Percentiles rank a stretch among this genome's conserved stretches.
These are phyloP conservation scores for Colletotrichum melonis DNA, from an alignment of 2,329 filamentous ascomycete genomes.

Conservation along the genomic window DNA sequence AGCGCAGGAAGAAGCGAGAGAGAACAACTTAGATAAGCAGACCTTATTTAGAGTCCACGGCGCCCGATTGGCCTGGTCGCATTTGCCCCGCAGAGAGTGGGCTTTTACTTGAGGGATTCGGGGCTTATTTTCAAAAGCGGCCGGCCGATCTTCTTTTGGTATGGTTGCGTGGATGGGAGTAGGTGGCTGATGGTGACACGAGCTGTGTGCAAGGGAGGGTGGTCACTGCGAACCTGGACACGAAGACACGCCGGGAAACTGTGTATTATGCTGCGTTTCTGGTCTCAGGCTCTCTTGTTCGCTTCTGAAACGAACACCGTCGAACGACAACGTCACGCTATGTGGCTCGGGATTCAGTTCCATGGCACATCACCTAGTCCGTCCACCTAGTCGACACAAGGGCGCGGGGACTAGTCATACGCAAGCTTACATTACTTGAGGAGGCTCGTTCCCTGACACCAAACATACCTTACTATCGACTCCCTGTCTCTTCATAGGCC, in stretches of 20 bases:
- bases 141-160: background rate
- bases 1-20: background rate
- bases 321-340: background rate
- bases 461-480: background rate
- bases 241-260: background rate
- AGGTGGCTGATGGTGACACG: background rate
- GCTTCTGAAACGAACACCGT: background rate
- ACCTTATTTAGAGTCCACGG: too few species aligned
- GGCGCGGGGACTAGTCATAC: background rate
- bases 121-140: background rate
- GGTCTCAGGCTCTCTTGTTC: background rate
- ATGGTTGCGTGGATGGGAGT: background rate
- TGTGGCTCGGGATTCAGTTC: background rate
- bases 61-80: constrained; percentile 1
- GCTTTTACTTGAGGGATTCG: background rate
- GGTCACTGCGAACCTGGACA: background rate
- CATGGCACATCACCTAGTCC: background rate
- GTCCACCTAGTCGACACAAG: background rate
- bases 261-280: background rate
- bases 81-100: background rate
- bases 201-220: background rate
- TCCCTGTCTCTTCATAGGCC: constrained; percentile 4
- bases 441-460: background rate
- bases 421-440: constrained; percentile 9
- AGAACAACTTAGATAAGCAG: background rate